Conservation (phyloP, 2,329 filamentous ascomycete genomes). For the Fusarium sororula region DNA sequence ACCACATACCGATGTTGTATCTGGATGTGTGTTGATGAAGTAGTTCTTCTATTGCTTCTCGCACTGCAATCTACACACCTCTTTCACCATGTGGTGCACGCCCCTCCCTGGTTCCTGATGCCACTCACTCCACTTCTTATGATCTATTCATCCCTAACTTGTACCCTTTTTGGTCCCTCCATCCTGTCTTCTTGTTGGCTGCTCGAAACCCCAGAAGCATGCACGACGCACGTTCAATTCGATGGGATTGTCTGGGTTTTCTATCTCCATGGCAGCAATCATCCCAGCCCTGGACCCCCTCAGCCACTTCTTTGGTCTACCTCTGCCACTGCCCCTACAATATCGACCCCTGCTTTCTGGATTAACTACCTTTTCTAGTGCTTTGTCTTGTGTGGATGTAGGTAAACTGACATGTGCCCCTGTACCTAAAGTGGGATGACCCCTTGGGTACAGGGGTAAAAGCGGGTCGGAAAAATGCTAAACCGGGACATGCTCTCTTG, state of each 20-base stretch:
- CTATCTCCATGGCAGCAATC: constrained; percentile 3
- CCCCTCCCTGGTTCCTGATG: constrained; percentile 37
- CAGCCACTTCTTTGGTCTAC: constrained; percentile 35
- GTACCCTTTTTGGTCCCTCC: constrained; percentile 33
- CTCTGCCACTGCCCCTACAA: constrained; percentile 14
- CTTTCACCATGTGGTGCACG: constrained; percentile 5
- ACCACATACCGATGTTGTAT: not conserved
- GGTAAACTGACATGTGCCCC: too few relatives aligned
- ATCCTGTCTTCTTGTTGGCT: constrained; percentile 39
- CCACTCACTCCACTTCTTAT: constrained; percentile 40
- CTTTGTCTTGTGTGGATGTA: constrained; percentile 12
- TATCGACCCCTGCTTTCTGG: constrained; percentile 16
- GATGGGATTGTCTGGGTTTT: constrained; percentile 24
- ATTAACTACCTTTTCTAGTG: constrained; percentile 10
- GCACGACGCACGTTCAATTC: constrained; percentile 27
- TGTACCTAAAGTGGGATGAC: too few relatives aligned
- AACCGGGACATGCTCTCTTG: too few relatives aligned
- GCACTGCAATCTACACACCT: constrained; percentile 2
- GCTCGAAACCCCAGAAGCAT: constrained; percentile 22
- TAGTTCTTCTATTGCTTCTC: not conserved
- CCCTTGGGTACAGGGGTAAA: too few relatives aligned
- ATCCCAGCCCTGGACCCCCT: constrained; percentile 14
- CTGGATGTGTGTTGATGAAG: constrained; percentile 6
- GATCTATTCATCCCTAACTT: constrained; percentile 32
- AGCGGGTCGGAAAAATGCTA: too few relatives aligned